Base-by-base conservation (phyloP, 2,329 filamentous ascomycete genomes). In the Coniochaeta sp. region DNA sequence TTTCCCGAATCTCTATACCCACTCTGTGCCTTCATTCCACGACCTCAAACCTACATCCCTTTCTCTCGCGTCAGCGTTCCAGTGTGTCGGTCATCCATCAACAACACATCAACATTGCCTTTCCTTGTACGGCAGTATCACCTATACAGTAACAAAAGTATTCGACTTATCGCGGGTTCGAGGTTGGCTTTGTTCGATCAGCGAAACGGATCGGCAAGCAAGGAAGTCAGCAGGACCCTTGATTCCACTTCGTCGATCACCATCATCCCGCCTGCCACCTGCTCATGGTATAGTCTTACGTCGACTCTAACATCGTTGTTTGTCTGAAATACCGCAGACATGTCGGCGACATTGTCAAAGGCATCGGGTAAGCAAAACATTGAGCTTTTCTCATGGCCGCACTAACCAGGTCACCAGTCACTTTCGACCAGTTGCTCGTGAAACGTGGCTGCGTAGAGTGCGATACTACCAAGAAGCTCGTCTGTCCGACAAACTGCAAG, bases 401-500 rank as follows among this genome's bases (percentile, higher is more conserved):
- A 24, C 47, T 52, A 52, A 52, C 26, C 12, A 28, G 47, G 26
- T 31, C 47, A 12, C 11, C 47, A 52, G 47, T 22, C 47, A 28
- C 16, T 24, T 52, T 52, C 14, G 47, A 52, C 22, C 24, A 26
- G 22, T 31, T 14, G 14, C 47, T 52, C 47, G 47, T 52, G n/a
- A 52, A 26, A 26, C 47, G 47, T 31, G 71, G 69, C 8, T 84
- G 81, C 64, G 72, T 81, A 11, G 65, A 74, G 50, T 84, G 81
- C 67, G 73, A 76, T 57, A 67, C 63, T 1, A 63, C 69, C 1
- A 61, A 62, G 43, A 52, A 60, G 58, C 77, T 70, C 36, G 72
- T 74, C 24, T 84, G 81, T 60, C 81, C 82, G 6, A 56, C 65
- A 3, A 17, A 57, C 54, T 85, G 82, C 64, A 65, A 66, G 11